Base-by-base conservation (phyloP, 1,284 basidiomycete species). In the Leccinum pachyderme region DNA sequence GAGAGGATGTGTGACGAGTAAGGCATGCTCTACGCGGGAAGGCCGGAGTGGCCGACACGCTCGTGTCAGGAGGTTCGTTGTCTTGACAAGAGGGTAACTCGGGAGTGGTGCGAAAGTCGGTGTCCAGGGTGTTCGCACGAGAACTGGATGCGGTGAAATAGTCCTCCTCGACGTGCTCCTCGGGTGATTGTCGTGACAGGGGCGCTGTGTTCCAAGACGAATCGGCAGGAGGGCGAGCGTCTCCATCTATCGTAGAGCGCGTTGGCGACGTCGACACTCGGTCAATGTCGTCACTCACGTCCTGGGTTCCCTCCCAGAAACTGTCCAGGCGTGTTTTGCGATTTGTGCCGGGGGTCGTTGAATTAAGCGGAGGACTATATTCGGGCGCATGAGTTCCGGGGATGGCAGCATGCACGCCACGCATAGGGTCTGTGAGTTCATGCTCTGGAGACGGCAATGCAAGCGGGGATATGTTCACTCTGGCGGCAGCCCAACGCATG, bases 401-500 rank as follows among this genome's bases (percentile, higher is more conserved):
- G 44, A 89, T 80, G 4, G 81, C 75, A n/a, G 88, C 78, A 15
- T 77, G 82, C 5, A 85, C 78, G 7, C 84, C 81, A 18, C 88
- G 82, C 83, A 94, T 85, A 0, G 92, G 92, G 68, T 94, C 92
- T 7, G 86, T 85, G 29, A 95, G 78, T 65, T 95, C 92, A 62
- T 89, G 85, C 67, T 95, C 93, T 0, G 93, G 93, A 31, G 88
- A 91, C 2, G 93, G 93, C 1, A 94, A 76, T 0, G 88, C 84
- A 11, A 95, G 77, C 1, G 93, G 93, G 2, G 88, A 84, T 50
- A 91, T 81, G 59, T 86, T 83, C 12, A 89, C 84, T 50, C 85
- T 78, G 13, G 86, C 81, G 5, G 81, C 88, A 18, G 92, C 92
- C 81, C 87, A 87, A 25, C 93, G 87, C 70, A 94, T 86, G 0